These are phyloP conservation scores for Solanum peruvianum DNA, from an alignment of 257 asterid species.

Conservation along the genomic window DNA sequence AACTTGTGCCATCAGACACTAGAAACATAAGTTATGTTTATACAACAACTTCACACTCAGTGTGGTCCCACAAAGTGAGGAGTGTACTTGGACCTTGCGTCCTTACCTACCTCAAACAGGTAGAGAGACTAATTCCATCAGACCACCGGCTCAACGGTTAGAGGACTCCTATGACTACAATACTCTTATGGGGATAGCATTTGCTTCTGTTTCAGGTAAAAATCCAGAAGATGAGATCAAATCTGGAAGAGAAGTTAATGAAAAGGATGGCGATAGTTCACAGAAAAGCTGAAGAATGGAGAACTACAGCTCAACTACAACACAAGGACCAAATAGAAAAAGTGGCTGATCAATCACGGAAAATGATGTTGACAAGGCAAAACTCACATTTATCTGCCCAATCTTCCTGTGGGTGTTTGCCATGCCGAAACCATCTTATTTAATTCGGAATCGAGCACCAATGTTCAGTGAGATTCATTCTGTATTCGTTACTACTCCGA, in stretches of 20 bases:
- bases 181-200: background rate
- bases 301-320: constrained; percentile 61
- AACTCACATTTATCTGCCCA: constrained; percentile 21
- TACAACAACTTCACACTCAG: background rate
- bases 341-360: constrained; percentile 35
- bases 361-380: constrained; percentile 27
- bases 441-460: background rate
- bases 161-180: background rate
- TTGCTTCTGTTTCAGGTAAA: constrained; percentile 51
- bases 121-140: background rate
- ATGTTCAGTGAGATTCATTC: background rate
- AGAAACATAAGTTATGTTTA: background rate
- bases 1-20: background rate
- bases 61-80: background rate
- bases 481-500: background rate
- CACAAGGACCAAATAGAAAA: constrained; percentile 65
- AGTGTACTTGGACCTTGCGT: background rate
- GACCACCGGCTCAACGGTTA: background rate
- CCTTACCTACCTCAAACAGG: background rate
- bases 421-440: constrained; percentile 45
- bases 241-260: constrained; percentile 84
- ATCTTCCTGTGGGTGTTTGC: constrained; percentile 69
- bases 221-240: constrained; percentile 82
- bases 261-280: constrained; percentile 84
- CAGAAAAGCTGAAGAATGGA: constrained; percentile 92